phyloP scores from a whole-genome alignment of 805 yeast species.

The Candida multigemmis region DNA sequence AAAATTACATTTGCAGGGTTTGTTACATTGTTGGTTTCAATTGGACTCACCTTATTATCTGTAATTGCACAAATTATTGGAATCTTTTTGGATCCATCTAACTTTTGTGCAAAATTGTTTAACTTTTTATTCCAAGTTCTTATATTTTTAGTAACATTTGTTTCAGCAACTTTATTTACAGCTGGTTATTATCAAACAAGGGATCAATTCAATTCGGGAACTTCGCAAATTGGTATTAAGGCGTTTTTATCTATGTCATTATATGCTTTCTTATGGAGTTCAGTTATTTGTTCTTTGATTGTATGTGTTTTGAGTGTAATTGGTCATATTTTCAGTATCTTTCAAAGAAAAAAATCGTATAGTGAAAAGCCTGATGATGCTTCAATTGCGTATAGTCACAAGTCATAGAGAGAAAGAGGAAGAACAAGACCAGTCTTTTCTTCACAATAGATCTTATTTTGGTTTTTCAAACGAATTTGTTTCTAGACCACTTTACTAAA shows the following conservation, averaged over 20 bases:
- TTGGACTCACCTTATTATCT: constrained; percentile 32
- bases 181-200: constrained; percentile 47
- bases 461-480: too few relatives aligned
- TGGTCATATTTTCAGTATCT: too few relatives aligned
- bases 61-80: constrained; percentile 38
- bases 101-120: constrained; percentile 36
- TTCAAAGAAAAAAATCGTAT: constrained; percentile 15
- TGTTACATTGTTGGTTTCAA: constrained; percentile 22
- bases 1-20: constrained; percentile 50
- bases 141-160: constrained; percentile 34
- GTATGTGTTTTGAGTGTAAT: constrained; percentile 21
- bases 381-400: too few relatives aligned
- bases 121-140: constrained; percentile 34
- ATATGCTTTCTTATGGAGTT: constrained; percentile 59
- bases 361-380: constrained; percentile 12
- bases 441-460: too few relatives aligned
- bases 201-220: constrained; percentile 41
- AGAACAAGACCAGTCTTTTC: too few relatives aligned
- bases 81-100: constrained; percentile 34
- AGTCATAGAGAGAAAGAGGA: too few relatives aligned
- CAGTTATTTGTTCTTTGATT: constrained; percentile 37
- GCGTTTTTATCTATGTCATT: constrained; percentile 42
- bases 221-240: constrained; percentile 42
- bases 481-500: too few relatives aligned
- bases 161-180: constrained; percentile 52